Percentiles rank a stretch among this genome's conserved stretches.
These are phyloP conservation scores for Euptelea pleiosperma DNA, from an alignment of 164 flowering plant genomes.

Conservation along the genomic window DNA sequence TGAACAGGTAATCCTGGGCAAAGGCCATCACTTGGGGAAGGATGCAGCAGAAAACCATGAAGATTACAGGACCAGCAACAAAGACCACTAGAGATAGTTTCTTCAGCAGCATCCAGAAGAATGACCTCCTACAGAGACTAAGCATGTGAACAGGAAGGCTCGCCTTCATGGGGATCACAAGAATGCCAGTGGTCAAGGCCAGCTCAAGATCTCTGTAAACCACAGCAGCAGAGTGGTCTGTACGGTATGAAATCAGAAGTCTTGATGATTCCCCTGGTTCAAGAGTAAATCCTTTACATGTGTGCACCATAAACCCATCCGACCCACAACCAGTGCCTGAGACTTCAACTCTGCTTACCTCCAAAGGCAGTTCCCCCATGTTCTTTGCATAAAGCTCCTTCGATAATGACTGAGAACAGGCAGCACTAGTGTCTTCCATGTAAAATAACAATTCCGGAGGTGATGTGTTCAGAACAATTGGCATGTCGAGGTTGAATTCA, in stretches of 20 bases:
- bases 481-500: slow-evolving; percentile 50
- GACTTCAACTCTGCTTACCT: slow-evolving; percentile 51
- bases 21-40: slow-evolving; percentile 34
- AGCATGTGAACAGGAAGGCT: slow-evolving; percentile 48
- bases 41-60: slow-evolving; percentile 31
- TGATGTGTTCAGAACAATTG: slow-evolving; percentile 38
- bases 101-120: slow-evolving; percentile 52
- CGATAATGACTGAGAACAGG: slow-evolving; percentile 40
- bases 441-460: slow-evolving; percentile 22
- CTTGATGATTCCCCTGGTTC: slow-evolving; percentile 65
- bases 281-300: slow-evolving; percentile 60
- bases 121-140: slow-evolving; percentile 47
- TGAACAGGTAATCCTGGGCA: slow-evolving; percentile 27
- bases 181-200: slow-evolving; percentile 44
- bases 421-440: slow-evolving; percentile 20
- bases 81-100: slow-evolving; percentile 33
- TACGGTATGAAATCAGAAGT: slow-evolving; percentile 56
- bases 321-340: slow-evolving; percentile 64
- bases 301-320: slow-evolving; percentile 65
- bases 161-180: slow-evolving; percentile 78
- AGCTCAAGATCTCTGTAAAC: slow-evolving; percentile 70
- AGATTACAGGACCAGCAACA: slow-evolving; percentile 33
- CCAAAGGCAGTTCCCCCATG: slow-evolving; percentile 66
- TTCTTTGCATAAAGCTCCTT: slow-evolving; percentile 70
- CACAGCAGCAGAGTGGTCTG: slow-evolving; percentile 50